Evolutionary conservation across 2,329 filamentous ascomycete genomes (phyloP), one percentile per base, ranked within the genome.

Genomic region (Microsporum audouinii): DNA sequence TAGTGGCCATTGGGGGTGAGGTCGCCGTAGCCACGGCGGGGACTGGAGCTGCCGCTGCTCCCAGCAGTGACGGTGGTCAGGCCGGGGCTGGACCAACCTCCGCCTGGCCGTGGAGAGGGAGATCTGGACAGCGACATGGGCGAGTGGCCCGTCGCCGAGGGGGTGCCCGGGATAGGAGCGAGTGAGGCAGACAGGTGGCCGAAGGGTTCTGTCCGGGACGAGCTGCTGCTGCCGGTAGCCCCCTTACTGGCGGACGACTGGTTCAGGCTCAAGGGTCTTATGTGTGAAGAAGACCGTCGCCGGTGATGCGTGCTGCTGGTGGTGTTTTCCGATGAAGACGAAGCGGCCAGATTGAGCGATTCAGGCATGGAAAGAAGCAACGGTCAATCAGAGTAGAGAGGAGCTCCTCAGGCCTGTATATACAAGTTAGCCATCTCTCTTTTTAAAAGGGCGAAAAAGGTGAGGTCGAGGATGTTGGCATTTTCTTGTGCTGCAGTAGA

Each of bases 11-110:
- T 79, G 63, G 81, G 81, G 71, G 80, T 83, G 61, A 78, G 68
- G 59, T 79, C 79, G 67, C 76, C 70, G 74, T 80, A 73, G n/a
- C 60, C 61, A 29, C 80, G 69, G 75, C 77, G 67, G 23, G 88
- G 87, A 71, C 85, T 90, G 41, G 84, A 84, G 23, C 49, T 43
- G 23, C 64, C 60, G 29, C 63, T 64, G 66, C 83, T 82, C 64
- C 87, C 87, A 72, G 47, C 34, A 17, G 87, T 89, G 62, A 84
- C 85, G 63, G 88, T 85, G 70, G 84, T 87, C 71, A 89, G 81
- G 65, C 86, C 89, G 61, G 88, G 90, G 75, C 87, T 94, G 61
- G 89, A 85, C 91, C 92, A 96, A 68, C 91, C 91, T 71, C 89
- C 90, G 69, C 88, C 88, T 64, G 85, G 87, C 65, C 85, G 82